Conservation (phyloP, 768 basidiomycete species). For the Phanerochaete sordida region DNA sequence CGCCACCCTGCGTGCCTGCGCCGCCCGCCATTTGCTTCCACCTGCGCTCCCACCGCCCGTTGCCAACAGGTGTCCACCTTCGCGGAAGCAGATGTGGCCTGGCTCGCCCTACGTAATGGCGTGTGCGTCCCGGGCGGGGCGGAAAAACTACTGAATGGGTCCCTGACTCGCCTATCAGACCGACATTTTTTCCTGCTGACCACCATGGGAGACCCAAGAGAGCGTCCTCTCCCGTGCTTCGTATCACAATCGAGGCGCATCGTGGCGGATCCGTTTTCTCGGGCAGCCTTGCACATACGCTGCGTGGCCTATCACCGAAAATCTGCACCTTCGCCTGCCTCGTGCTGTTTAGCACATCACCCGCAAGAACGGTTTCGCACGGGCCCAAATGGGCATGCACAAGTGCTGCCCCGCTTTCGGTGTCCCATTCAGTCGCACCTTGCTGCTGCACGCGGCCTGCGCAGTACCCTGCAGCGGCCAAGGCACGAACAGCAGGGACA, state of each 20-base stretch:
- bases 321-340: neutral
- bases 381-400: neutral
- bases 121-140: neutral
- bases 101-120: neutral
- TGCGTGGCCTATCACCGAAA: neutral
- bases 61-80: neutral
- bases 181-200: neutral
- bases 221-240: too few species aligned
- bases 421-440: neutral
- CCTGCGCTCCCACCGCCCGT: neutral
- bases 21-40: neutral
- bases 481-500: neutral
- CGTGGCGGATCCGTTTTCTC: neutral
- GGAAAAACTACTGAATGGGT: neutral
- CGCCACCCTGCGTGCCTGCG: neutral
- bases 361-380: neutral
- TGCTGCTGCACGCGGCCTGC: too few species aligned
- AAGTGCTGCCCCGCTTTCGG: neutral
- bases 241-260: neutral
- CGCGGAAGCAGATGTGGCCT: neutral
- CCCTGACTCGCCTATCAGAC: neutral
- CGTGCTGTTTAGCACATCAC: neutral
- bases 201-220: neutral
- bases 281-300: neutral
- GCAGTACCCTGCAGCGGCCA: too few species aligned